Base-by-base conservation (phyloP, 1,284 basidiomycete species). In the Cystobasidiaceae sp. region DNA sequence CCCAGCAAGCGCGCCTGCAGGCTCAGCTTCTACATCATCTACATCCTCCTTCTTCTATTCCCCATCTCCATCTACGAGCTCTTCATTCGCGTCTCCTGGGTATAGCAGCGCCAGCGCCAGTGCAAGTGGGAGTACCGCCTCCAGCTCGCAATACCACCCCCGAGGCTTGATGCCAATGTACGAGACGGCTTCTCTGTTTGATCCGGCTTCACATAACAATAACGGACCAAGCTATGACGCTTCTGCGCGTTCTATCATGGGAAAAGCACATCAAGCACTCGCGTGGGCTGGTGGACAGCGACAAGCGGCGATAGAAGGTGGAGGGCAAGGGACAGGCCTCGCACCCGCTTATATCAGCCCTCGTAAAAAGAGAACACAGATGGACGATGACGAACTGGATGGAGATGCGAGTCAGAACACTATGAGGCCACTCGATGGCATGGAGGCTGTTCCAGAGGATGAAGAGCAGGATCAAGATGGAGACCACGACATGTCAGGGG, bases 141-240 rank as follows among this genome's bases (percentile, higher is more conserved):
- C 33, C 27, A 6, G 33, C 50, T 23, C 19, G 19, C 39, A 41
- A 41, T 15, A 15, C 39, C 15, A 19, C 15, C 39, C 39, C 15
- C 39, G 19, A 41, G 39, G 39, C 19, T 37, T 52, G 21, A 52
- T 52, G 50, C 13, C 50, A 52, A 52, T 52, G 50, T 52, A 37
- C 21, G 50, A 52, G 15, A 39, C 50, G 4, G 37, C 50, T 23
- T 37, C 50, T 25, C 8, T 21, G 4, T 32, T 21, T 30, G 37
- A 32, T 1, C 39, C 39, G 15, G 34, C 50, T 8, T 30, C 50
- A 9, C 13, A 28, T 3, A 51, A 27, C 49, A 51, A 13, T 37
- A 25, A 32, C 17, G 23, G 25, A 6, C 19, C 50, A n/a, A 30
- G 25, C 8, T 52, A 52, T 52, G 27, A 52, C 15, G 25, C 37